phyloP scores from a whole-genome alignment of 2,329 filamentous ascomycete species.

The Penicillium sp. region DNA sequence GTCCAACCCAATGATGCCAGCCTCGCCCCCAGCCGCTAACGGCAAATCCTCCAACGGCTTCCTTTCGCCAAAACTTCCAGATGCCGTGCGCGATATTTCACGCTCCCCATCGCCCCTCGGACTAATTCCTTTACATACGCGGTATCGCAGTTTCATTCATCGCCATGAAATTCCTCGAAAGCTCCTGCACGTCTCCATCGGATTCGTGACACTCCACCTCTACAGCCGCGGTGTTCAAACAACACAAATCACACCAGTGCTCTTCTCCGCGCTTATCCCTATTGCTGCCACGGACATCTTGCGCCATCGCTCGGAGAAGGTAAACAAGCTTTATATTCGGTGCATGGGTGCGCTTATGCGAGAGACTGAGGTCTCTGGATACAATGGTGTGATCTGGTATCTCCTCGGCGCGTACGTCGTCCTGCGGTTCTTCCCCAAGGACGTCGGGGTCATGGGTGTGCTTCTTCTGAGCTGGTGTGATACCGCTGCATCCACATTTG shows the following conservation, averaged over 20 bases:
- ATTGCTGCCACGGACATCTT: slow-evolving; percentile 82
- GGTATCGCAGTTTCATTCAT: slow-evolving; percentile 91
- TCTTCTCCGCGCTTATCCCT: slow-evolving; percentile 80
- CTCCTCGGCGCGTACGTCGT: slow-evolving; percentile 88
- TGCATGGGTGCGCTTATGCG: slow-evolving; percentile 91
- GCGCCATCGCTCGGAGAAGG: slow-evolving; percentile 77
- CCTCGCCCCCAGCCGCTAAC: slow-evolving; percentile 47
- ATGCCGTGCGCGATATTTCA: slow-evolving; percentile 86
- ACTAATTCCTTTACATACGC: slow-evolving; percentile 90
- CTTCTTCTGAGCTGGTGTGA: slow-evolving; percentile 97
- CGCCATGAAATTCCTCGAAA: slow-evolving; percentile 97
- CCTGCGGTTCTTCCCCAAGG: slow-evolving; percentile 87
- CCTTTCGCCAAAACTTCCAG: slow-evolving; percentile 56
- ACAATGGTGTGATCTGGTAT: slow-evolving; percentile 98
- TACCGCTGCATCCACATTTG: slow-evolving; percentile 93
- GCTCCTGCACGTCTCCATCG: slow-evolving; percentile 91
- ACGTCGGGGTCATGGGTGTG: slow-evolving; percentile 86
- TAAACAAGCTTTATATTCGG: slow-evolving; percentile 88
- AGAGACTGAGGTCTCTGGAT: slow-evolving; percentile 90
- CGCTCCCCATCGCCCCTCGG: slow-evolving; percentile 91
- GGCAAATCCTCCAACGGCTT: slow-evolving; percentile 48
- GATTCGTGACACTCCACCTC: slow-evolving; percentile 87
- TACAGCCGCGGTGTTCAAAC: slow-evolving; percentile 82
- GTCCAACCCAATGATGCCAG: slow-evolving; percentile 48
- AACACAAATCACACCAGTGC: slow-evolving; percentile 77